These are phyloP conservation scores for Candida albicans DNA, from an alignment of 1,139 yeast species.

Conservation along the genomic window DNA sequence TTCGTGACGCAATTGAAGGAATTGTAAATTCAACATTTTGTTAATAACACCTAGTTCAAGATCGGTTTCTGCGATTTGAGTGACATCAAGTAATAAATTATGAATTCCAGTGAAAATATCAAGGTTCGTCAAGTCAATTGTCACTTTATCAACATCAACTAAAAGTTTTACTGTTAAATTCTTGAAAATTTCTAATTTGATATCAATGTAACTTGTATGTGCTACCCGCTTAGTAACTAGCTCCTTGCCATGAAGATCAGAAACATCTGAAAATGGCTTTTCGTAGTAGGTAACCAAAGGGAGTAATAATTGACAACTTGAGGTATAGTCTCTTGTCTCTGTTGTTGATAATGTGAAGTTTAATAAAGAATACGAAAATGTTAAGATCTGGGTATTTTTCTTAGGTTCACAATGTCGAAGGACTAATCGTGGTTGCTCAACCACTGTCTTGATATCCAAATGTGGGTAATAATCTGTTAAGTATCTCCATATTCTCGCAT, in stretches of 20 bases:
- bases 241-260: slow-evolving; percentile 14
- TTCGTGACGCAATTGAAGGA: slow-evolving; percentile 17
- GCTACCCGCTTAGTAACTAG: slow-evolving; percentile 24
- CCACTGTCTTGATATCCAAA: slow-evolving; percentile 39
- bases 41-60: slow-evolving; percentile 33
- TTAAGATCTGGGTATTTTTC: slow-evolving; percentile 29
- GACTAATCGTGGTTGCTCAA: slow-evolving; percentile 46
- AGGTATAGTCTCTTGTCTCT: slow-evolving; percentile 33
- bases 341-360: slow-evolving; percentile 40
- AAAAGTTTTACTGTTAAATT: slow-evolving; percentile 29
- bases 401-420: slow-evolving; percentile 28
- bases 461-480: slow-evolving; percentile 47
- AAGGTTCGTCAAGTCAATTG: slow-evolving; percentile 31
- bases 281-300: slow-evolving; percentile 36
- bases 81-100: slow-evolving; percentile 27
- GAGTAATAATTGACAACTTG: slow-evolving; percentile 35
- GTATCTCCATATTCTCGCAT: slow-evolving; percentile 13
- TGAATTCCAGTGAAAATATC: slow-evolving; percentile 35
- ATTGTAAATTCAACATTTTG: slow-evolving; percentile 26
- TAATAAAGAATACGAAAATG: slow-evolving; percentile 39
- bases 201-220: slow-evolving; percentile 10
- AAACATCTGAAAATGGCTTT: slow-evolving; percentile 14
- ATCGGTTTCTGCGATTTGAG: slow-evolving; percentile 27
- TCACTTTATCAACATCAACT: slow-evolving; percentile 23
- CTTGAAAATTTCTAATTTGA: slow-evolving; percentile 29